Evolutionary conservation across 2,329 filamentous ascomycete genomes (phyloP), one percentile per base, ranked within the genome.

Genomic region (Penicillium sumatraense): DNA sequence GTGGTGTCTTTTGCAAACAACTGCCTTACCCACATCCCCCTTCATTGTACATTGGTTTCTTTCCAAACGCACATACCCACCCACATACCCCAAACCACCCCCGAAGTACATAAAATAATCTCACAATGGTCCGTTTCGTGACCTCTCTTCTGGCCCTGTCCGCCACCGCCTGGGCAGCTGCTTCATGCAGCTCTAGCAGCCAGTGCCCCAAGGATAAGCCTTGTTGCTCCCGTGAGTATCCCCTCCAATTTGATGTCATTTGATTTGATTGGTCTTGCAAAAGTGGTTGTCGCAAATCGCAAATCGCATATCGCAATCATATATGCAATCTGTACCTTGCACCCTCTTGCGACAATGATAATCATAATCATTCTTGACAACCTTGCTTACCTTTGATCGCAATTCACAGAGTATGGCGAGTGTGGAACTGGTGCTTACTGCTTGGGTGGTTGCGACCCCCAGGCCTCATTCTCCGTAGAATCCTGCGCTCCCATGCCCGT

Each of bases 341-440:
- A n/a, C n/a, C n/a, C n/a, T 35, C 31, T 35, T 24, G 29, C 47
- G 23, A 47, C 29, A 9, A 16, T 18, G 33, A 55, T n/a, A n/a
- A n/a, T n/a, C n/a, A n/a, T n/a, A n/a, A n/a, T n/a, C n/a, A n/a
- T n/a, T n/a, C n/a, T n/a, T n/a, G n/a, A n/a, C n/a, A n/a, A n/a
- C n/a, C n/a, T 60, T 33, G 49, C 31, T 51, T 23, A 33, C 26
- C 40, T 51, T 44, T 42, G n/a, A n/a, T 42, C 50, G 52, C 38
- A 7, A 42, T 65, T n/a, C n/a, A 48, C 68, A 96, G 91, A 95
- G 76, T 98, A 97, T 76, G 91, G 91, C 67, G 83, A 93, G 75
- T 98, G 95, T 70, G 95, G 93, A 78, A 86, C 92, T 53, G 95
- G 95, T 68, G 95, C 93, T 53, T 98, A 90, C 83, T 99, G 95